Evolutionary conservation across 495 filamentous ascomycete genomes (phyloP), one percentile per base, ranked within the genome.

Genomic region (Apodospora peruviana): DNA sequence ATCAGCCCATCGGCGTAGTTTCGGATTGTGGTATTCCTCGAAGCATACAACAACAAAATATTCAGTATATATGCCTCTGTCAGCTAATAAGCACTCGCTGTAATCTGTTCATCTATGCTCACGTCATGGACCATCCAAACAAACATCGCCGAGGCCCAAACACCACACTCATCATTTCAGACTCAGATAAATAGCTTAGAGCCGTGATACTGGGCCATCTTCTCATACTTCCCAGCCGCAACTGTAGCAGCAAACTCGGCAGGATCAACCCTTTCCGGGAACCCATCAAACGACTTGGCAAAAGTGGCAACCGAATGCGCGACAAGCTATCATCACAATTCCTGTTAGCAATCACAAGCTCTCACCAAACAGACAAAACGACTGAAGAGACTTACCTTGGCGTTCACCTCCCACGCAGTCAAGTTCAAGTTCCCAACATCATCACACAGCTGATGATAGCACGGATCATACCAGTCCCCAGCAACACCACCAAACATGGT

Each of bases 391-490:
- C 59, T 34, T 41, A 70, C 68, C 70, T 79, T 77, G 14, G 77
- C 71, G 49, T 81, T 81, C 17, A 73, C 24, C 48, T 75, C 70
- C 73, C 74, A 79, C 8, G 78, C 78, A 0, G 68, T 73, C 35
- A 72, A 45, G 52, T 76, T 69, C 42, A 78, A 45, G 47, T 81
- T 80, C 44, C 54, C 53, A 27, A 79, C 40, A 41, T 70, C 60
- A 53, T 81, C 78, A 48, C 78, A 78, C 5, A 78, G 55, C 58
- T 76, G 69, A 48, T 81, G 78, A 46, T 81, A 81, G 61, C 76
- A 79, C 21, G 69, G 66, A 55, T 81, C 77, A 51, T 71, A 77
- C 66, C 71, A 73, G 17, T 68, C 61, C 1, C 78, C 78, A 10
- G 68, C 70, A 51, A 62, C 66, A 4, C 77, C 77, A 23, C 78